Conservation (phyloP, 2,329 filamentous ascomycete species). For the Venturia carpophila region DNA sequence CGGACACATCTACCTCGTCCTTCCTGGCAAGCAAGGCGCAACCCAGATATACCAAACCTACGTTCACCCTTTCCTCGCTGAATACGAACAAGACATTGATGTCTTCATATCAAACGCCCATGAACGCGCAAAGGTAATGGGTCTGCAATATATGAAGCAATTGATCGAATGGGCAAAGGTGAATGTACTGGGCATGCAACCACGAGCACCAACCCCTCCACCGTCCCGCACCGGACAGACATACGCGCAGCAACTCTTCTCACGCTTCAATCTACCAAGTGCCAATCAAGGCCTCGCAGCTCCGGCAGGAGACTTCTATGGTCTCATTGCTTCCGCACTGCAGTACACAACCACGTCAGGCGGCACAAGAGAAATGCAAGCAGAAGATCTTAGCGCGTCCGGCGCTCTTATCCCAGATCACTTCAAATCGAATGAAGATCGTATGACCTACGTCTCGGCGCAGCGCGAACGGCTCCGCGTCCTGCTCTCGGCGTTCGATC, state of each 20-base stretch:
- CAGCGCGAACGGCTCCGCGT: slow-evolving; percentile 71
- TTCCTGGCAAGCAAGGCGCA: slow-evolving; percentile 95
- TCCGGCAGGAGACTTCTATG: slow-evolving; percentile 62
- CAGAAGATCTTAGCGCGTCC: slow-evolving; percentile 47
- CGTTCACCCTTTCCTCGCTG: slow-evolving; percentile 77
- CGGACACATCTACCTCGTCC: slow-evolving; percentile 86
- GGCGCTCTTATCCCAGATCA: slow-evolving; percentile 63
- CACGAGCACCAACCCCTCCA: slow-evolving; percentile 44
- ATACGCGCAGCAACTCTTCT: slow-evolving; percentile 77
- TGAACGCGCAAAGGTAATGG: slow-evolving; percentile 66
- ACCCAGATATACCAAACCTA: slow-evolving; percentile 76
- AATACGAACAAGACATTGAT: slow-evolving; percentile 85
- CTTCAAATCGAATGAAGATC: slow-evolving; percentile 55
- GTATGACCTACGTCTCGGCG: slow-evolving; percentile 64
- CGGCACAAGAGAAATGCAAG: slow-evolving; percentile 31
- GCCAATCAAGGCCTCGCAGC: slow-evolving; percentile 48
- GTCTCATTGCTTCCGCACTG: slow-evolving; percentile 66
- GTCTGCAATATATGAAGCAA: slow-evolving; percentile 50
- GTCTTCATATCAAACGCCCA: slow-evolving; percentile 77
- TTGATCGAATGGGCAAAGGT: slow-evolving; percentile 55
- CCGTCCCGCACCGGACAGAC: slow-evolving; percentile 35
- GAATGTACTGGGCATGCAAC: slow-evolving; percentile 69
- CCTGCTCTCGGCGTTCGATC: slow-evolving; percentile 69
- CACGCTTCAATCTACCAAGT: slow-evolving; percentile 59
- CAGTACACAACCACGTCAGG: slow-evolving; percentile 49